A percentile compares a stretch with the other conserved stretches of the same genome.
Conservation (phyloP, 208 protist genomes). For the Wallacemonas sp. region DNA sequence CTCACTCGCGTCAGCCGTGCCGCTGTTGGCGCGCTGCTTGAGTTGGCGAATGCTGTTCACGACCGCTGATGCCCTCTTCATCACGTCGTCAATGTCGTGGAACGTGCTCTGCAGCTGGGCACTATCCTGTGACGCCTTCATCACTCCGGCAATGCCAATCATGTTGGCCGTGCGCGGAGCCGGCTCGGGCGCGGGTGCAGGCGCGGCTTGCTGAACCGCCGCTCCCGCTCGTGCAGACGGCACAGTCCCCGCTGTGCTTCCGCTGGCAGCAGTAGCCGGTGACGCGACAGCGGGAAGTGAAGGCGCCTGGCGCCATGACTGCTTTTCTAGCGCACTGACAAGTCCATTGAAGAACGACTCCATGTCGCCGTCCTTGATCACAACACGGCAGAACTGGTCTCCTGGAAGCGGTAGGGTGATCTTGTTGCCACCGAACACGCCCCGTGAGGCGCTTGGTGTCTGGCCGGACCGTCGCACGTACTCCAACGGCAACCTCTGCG, state of each 20-base stretch:
- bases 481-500: constrained; percentile 55
- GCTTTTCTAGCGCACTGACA: constrained; percentile 31
- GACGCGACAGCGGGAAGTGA: neutral
- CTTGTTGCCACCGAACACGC: constrained; percentile 59
- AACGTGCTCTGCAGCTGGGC: constrained; percentile 52
- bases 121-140: constrained; percentile 49
- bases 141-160: constrained; percentile 75
- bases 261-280: neutral
- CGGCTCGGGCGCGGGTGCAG: neutral
- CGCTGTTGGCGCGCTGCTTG: constrained; percentile 36
- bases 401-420: constrained; percentile 52
- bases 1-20: constrained; percentile 16
- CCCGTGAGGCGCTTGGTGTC: constrained; percentile 23
- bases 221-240: neutral
- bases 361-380: constrained; percentile 61
- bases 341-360: constrained; percentile 46
- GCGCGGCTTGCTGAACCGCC: neutral
- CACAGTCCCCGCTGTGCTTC: neutral
- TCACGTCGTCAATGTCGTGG: constrained; percentile 82
- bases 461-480: constrained; percentile 24
- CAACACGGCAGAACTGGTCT: constrained; percentile 41
- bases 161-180: constrained; percentile 33
- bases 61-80: constrained; percentile 72
- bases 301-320: constrained; percentile 23
- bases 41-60: constrained; percentile 66